Evolutionary conservation across 139 green algal genomes (phyloP), one percentile per base, ranked within the genome.

Genomic region (Picochlorum sp.): DNA sequence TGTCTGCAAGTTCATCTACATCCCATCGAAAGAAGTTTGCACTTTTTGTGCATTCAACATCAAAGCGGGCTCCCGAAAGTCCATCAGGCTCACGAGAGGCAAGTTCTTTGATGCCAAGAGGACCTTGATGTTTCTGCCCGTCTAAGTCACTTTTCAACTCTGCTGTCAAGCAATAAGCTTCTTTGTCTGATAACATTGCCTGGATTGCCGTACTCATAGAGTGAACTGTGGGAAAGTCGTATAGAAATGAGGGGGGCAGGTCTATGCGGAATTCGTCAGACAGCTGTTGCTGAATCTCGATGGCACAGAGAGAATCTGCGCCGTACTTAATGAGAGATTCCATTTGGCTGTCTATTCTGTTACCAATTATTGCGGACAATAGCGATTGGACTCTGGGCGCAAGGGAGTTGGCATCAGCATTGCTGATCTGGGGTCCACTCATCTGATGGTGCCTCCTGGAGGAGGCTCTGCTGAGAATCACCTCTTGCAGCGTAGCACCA

Each of bases 21-120:
- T 89, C 84, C 80, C 83, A 90, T 23, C 83, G 66, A 16, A 54
- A 4, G 4, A 70, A 61, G 7, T 78, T 74, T 16, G 75, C 64
- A 23, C 23, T n/a, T n/a, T 51, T 21, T 52, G 20, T 66, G 45
- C 62, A 62, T 50, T 74, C 65, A 14, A 37, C 14, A 37, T 30
- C 21, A 34, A 30, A 20, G 7, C 34, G 21, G 23, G 11, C 51
- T 38, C 1, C 51, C 23, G 3, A 20, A 34, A 59, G 26, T 7
- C 6, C 51, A 14, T 59, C n/a, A 6, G 47, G 47, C 47, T 54
- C 18, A 20, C 16, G 26, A n/a, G 6, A 14, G 10, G 51, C n/a
- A n/a, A 59, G 8, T 59, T 23, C 15, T 38, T 59, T 31, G 13
- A 30, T n/a, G 26, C 20, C 13, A 21, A 34, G 51, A 31, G 20